Evolutionary conservation across 768 basidiomycete species (phyloP), one percentile per base, ranked within the genome.

Genomic region (Psilocybe cubensis): DNA sequence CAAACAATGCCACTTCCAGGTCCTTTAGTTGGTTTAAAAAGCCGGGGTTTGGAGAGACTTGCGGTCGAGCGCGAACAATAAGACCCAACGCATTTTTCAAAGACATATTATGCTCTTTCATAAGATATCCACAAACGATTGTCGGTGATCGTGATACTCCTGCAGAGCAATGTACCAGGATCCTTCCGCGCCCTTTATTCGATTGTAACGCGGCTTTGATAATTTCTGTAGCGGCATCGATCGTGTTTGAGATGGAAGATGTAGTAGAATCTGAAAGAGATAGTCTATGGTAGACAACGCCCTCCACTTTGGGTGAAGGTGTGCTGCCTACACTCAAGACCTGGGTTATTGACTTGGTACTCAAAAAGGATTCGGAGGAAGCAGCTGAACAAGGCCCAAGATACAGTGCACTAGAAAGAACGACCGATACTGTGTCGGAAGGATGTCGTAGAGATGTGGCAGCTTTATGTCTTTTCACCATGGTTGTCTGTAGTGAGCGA

Each of bases 141-240:
- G 68, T 75, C 1, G 79, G 80, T 8, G 77, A 78, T n/a, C 80
- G 76, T 3, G 78, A 81, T 7, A 81, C 72, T 11, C 70, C 80
- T 1, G 78, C 79, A 1, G 69, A 70, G 62, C 80, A 81, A 54
- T 81, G 80, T 0, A 81, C 73, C 5, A 81, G 68, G 31, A 80
- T 72, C 52, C 60, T 62, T 7, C 65, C 69, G 3, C 0, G 25
- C 17, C 69, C 56, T 25, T 59, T 66, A 10, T 58, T 60, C 12
- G 56, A 44, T 5, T 7, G 4, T 14, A 48, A 31, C 1, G 67
- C 70, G 14, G 49, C 48, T 24, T 74, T 66, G 59, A 77, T 76
- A 25, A 75, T 66, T 5, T 61, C 52, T 43, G 56, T 58, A 10
- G 76, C 76, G 1, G 62, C 47, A n/a, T 70, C 62, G 10, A 59